phyloP scores from a whole-genome alignment of 768 basidiomycete species.

The Gymnopilus dilepis region DNA sequence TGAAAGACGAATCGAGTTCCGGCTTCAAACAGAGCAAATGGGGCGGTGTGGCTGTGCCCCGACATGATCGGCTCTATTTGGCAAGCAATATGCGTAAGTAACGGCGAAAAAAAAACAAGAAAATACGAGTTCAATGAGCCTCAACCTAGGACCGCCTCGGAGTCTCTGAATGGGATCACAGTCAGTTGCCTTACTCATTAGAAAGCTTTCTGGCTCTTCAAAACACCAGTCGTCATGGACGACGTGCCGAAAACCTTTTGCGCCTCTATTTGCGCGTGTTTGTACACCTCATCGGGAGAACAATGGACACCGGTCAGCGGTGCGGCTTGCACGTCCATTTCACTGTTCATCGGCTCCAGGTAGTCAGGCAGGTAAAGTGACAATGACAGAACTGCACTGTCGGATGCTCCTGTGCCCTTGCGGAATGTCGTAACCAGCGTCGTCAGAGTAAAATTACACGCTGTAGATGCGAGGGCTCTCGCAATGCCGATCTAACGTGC shows the following conservation, averaged over 20 bases:
- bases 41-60: constrained; percentile 1
- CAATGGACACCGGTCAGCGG: neutral
- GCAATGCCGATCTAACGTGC: no score
- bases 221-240: no score
- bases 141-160: no score
- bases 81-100: neutral
- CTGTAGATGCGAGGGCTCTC: no score
- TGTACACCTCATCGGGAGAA: neutral
- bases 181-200: no score
- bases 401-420: neutral
- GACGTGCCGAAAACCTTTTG: no score
- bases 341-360: neutral
- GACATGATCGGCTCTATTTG: neutral
- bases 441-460: neutral
- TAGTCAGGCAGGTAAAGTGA: neutral
- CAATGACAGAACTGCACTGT: neutral
- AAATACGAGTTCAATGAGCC: no score
- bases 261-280: neutral
- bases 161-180: no score
- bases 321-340: neutral
- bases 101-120: neutral
- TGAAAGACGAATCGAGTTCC: no score
- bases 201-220: no score
- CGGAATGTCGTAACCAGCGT: neutral
- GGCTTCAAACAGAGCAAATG: no score